phyloP scores from a whole-genome alignment of 495 filamentous ascomycete species.

The Sabuloglossum arenarium region DNA sequence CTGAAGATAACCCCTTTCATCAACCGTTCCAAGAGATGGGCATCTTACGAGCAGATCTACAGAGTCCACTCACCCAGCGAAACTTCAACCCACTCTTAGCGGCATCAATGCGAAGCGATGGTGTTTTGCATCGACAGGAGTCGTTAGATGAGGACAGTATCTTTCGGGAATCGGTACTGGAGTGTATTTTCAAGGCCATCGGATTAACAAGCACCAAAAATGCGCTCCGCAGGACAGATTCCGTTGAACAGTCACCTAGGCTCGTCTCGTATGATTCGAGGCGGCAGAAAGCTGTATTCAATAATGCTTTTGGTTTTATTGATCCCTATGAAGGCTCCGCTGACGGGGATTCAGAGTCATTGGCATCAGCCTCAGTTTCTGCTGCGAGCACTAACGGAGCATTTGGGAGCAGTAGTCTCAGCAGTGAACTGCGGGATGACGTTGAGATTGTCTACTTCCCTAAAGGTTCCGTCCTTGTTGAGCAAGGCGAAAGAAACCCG shows the following conservation, averaged over 20 bases:
- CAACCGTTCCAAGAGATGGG: constrained; percentile 18
- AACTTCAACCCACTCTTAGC: constrained; percentile 16
- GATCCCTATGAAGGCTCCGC: constrained; percentile 65
- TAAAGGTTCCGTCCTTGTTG: constrained; percentile 84
- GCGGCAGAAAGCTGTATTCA: constrained; percentile 67
- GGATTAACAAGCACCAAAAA: constrained; percentile 53
- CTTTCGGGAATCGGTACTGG: constrained; percentile 76
- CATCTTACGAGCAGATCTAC: constrained; percentile 12
- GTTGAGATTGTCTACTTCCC: constrained; percentile 98
- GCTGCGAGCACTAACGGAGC: constrained; percentile 32
- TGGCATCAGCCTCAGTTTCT: constrained; percentile 44
- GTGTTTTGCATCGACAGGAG: constrained; percentile 4
- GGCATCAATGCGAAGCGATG: constrained; percentile 11
- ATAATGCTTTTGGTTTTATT: constrained; percentile 86
- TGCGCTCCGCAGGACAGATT: constrained; percentile 37
- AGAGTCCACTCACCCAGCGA: constrained; percentile 9
- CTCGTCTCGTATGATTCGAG: constrained; percentile 71
- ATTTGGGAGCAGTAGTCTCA: constrained; percentile 30
- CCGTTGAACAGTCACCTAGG: constrained; percentile 64
- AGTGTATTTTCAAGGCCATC: constrained; percentile 90
- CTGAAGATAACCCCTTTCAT: constrained; percentile 14
- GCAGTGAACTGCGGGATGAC: constrained; percentile 63
- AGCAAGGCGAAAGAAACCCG: constrained; percentile 88
- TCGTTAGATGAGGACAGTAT: constrained; percentile 50
- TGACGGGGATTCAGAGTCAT: constrained; percentile 75